Percentiles rank a stretch among this genome's conserved stretches.
phyloP scores from a whole-genome alignment of 2,329 filamentous ascomycete genomes.

The Cladosporium phlei region DNA sequence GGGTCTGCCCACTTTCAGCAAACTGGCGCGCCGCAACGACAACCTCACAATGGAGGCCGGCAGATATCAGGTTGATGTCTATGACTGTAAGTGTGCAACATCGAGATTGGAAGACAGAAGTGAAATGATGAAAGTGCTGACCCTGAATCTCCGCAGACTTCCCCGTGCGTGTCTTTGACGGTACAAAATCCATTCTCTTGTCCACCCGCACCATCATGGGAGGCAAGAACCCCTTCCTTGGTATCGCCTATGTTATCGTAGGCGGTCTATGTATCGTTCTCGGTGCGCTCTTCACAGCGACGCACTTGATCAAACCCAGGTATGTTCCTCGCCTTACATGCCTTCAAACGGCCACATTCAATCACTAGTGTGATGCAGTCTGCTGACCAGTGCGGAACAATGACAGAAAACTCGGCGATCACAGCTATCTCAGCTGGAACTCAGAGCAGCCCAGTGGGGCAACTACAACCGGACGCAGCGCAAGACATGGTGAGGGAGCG shows the following conservation, averaged over 20 bases:
- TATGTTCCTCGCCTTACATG: slow-evolving; percentile 38
- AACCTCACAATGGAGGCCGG: slow-evolving; percentile 61
- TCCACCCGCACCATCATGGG: slow-evolving; percentile 90
- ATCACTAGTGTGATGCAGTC: slow-evolving; percentile 15
- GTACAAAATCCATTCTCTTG: slow-evolving; percentile 84
- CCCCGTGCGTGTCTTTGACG: slow-evolving; percentile 70
- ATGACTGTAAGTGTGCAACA: slow-evolving; percentile 62
- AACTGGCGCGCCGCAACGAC: slow-evolving; percentile 82
- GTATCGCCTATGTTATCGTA: slow-evolving; percentile 92
- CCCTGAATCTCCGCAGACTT: slow-evolving; percentile 57
- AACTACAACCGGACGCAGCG: slow-evolving; percentile 44
- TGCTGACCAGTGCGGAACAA: slow-evolving; percentile 15
- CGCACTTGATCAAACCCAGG: slow-evolving; percentile 87
- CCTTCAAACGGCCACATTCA: slow-evolving; percentile 2
- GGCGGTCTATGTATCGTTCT: slow-evolving; percentile 88
- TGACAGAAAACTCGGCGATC: slow-evolving; percentile 86
- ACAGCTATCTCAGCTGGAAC: slow-evolving; percentile 97
- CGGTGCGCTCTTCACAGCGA: slow-evolving; percentile 80
- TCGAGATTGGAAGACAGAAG: background rate
- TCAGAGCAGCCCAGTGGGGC: slow-evolving; percentile 59
- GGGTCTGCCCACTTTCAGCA: slow-evolving; percentile 89
- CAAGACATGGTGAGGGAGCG: slow-evolving; percentile 28
- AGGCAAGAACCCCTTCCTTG: slow-evolving; percentile 90
- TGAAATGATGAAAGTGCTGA: background rate
- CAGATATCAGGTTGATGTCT: slow-evolving; percentile 70